phyloP scores from a whole-genome alignment of 306 rosid genomes.

The Lathyrus sativus region DNA sequence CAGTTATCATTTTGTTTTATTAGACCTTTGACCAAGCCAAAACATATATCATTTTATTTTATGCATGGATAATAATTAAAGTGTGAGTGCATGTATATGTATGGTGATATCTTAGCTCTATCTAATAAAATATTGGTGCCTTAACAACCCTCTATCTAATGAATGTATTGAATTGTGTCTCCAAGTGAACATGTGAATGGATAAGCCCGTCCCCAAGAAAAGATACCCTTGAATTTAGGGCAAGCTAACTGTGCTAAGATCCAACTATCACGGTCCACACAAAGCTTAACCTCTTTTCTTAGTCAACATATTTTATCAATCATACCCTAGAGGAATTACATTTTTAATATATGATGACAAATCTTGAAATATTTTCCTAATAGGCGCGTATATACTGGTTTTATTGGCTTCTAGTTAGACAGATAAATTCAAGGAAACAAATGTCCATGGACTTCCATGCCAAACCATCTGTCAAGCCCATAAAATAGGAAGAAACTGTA shows the following conservation, averaged over 20 bases:
- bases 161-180: not conserved
- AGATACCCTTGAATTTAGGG: not conserved
- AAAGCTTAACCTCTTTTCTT: not conserved
- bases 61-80: no score
- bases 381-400: not conserved
- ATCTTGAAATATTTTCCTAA: no score
- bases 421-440: slow-evolving; percentile 3
- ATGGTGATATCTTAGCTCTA: no score
- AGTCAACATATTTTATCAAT: not conserved
- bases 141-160: no score
- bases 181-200: not conserved
- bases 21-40: no score
- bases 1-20: no score
- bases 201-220: not conserved
- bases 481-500: not conserved
- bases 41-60: no score
- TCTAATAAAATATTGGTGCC: no score
- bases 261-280: slow-evolving; percentile 13
- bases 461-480: not conserved
- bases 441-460: not conserved
- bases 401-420: not conserved
- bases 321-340: not conserved
- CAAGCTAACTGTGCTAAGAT: slow-evolving; percentile 21
- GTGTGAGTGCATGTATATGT: no score
- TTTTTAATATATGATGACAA: slow-evolving; percentile 23